phyloP scores from a whole-genome alignment of 139 green algal genomes.

The Chlamydomonas sp. region DNA sequence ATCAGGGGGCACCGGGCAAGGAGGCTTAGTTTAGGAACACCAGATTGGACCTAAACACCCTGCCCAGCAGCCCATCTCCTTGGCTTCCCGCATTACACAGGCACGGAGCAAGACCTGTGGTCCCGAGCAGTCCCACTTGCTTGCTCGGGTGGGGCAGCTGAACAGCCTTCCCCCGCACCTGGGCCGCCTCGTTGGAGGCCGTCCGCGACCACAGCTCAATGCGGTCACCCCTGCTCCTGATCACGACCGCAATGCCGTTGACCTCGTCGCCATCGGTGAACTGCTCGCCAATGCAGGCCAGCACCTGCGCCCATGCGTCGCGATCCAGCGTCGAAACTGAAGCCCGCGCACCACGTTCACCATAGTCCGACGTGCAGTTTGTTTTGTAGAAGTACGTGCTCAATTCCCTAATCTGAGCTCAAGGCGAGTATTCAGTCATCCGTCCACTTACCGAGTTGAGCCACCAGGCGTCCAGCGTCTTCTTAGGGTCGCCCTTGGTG shows the following conservation, averaged over 20 bases:
- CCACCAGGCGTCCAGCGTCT: slow-evolving; percentile 92
- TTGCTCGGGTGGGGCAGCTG: too few species aligned
- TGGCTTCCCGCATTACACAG: too few species aligned
- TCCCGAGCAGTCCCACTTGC: too few species aligned
- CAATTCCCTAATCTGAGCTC: background rate
- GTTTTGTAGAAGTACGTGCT: background rate
- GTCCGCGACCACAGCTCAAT: slow-evolving; percentile 97
- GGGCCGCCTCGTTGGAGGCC: slow-evolving; percentile 85
- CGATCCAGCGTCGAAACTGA: background rate
- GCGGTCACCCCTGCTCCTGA: slow-evolving; percentile 84
- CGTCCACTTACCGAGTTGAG: slow-evolving; percentile 82
- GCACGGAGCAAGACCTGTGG: too few species aligned
- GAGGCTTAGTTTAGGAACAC: background rate
- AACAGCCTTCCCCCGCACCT: slow-evolving; percentile 50
- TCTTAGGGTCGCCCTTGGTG: slow-evolving; percentile 66
- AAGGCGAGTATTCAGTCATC: background rate
- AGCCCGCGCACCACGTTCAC: background rate
- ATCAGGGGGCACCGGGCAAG: too few species aligned
- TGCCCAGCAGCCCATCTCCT: too few species aligned
- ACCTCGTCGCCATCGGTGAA: slow-evolving; percentile 96
- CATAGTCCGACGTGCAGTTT: background rate
- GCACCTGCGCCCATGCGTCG: slow-evolving; percentile 67
- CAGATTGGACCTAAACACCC: background rate
- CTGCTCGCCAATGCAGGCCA: slow-evolving; percentile 99
- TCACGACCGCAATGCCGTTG: slow-evolving; percentile 95